Evolutionary conservation across 2,329 filamentous ascomycete species (phyloP).

Genomic region (Aureobasidium vineae): DNA sequence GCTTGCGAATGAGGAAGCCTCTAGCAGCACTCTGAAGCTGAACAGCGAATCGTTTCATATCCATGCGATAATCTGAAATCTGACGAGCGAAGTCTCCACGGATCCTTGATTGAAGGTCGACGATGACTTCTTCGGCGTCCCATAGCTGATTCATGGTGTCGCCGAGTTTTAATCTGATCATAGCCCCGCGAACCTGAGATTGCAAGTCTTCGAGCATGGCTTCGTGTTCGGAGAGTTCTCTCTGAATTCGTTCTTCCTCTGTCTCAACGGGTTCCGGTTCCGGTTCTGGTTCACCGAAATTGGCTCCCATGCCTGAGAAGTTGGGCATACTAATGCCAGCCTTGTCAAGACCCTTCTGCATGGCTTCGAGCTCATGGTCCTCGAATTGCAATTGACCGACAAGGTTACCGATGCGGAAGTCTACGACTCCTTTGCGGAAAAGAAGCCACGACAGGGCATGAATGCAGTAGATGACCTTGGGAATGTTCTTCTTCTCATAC

Average conservation of each 20-base stretch:
- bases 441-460: slow-evolving; percentile 97
- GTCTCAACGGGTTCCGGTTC: slow-evolving; percentile 72
- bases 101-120: slow-evolving; percentile 82
- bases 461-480: slow-evolving; percentile 98
- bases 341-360: slow-evolving; percentile 95
- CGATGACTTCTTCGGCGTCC: slow-evolving; percentile 74
- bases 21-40: slow-evolving; percentile 75
- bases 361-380: slow-evolving; percentile 94
- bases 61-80: slow-evolving; percentile 74
- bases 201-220: slow-evolving; percentile 73
- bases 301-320: slow-evolving; percentile 97
- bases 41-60: slow-evolving; percentile 78
- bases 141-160: slow-evolving; percentile 84
- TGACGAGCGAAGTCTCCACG: slow-evolving; percentile 86
- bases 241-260: slow-evolving; percentile 82
- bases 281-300: slow-evolving; percentile 80
- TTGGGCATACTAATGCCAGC: slow-evolving; percentile 94
- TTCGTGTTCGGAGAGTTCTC: slow-evolving; percentile 78
- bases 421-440: slow-evolving; percentile 89
- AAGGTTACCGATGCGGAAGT: slow-evolving; percentile 94
- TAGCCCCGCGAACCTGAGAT: slow-evolving; percentile 77
- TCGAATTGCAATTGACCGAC: slow-evolving; percentile 97
- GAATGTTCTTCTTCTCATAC: slow-evolving; percentile 99
- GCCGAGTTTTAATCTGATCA: slow-evolving; percentile 73
- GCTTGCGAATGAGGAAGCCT: slow-evolving; percentile 69